These are phyloP conservation scores for Angophora floribunda DNA, from an alignment of 345 rosid genomes.

Conservation along the genomic window DNA sequence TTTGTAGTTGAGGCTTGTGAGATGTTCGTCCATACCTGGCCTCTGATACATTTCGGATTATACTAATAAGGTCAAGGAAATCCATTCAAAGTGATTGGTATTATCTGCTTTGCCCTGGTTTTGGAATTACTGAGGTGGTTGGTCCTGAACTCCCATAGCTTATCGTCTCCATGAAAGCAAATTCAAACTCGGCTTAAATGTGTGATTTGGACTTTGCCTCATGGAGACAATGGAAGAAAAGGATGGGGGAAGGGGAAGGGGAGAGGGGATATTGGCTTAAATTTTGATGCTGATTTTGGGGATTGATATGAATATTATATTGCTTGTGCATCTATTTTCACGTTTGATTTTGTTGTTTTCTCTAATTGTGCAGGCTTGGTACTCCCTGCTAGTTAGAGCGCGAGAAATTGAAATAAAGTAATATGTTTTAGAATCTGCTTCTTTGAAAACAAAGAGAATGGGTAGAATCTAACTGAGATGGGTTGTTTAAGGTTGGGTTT, in stretches of 20 bases:
- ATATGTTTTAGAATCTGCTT: not conserved
- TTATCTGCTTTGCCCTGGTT: not conserved
- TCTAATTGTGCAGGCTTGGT: not conserved
- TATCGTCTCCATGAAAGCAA: not conserved
- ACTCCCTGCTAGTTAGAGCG: not conserved
- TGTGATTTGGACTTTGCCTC: not conserved
- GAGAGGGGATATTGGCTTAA: not conserved
- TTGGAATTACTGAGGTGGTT: not conserved
- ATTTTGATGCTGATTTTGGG: not conserved
- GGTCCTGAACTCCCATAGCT: not conserved
- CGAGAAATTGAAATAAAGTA: not conserved
- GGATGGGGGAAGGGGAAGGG: not conserved
- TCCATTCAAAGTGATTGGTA: not conserved
- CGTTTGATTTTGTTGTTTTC: not conserved
- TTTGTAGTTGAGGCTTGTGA: not conserved
- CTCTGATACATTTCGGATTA: not conserved
- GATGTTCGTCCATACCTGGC: not conserved
- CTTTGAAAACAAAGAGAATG: not conserved
- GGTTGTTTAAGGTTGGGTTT: not conserved
- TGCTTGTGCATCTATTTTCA: not conserved
- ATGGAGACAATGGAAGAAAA: not conserved
- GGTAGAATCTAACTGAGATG: not conserved
- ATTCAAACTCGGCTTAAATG: not conserved
- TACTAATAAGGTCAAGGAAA: not conserved
- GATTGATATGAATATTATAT: not conserved